These are phyloP conservation scores for Soucietia sequanensis DNA, from an alignment of 805 yeast species.

Conservation along the genomic window DNA sequence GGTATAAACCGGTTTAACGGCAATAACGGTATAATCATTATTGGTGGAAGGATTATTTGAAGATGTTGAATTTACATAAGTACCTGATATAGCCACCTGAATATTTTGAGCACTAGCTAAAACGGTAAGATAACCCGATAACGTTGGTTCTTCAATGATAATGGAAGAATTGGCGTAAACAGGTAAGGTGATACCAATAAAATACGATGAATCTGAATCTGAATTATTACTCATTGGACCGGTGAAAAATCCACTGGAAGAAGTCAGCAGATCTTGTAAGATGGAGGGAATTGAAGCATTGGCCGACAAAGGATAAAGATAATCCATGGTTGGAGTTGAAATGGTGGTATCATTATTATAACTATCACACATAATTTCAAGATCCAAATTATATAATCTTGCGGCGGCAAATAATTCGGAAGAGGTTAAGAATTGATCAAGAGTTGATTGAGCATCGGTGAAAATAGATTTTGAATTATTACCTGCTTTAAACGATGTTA, in stretches of 20 bases:
- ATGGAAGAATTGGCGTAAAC: constrained; percentile 73
- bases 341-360: constrained; percentile 26
- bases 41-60: constrained; percentile 4
- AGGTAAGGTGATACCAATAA: constrained; percentile 77
- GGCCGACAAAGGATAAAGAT: constrained; percentile 51
- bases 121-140: constrained; percentile 72
- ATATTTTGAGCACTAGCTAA: constrained; percentile 34
- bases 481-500: constrained; percentile 69
- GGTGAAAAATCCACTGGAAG: constrained; percentile 36
- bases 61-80: constrained; percentile 9
- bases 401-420: constrained; percentile 64
- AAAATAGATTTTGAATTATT: constrained; percentile 51
- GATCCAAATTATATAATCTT: constrained; percentile 61
- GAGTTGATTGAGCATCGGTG: constrained; percentile 41
- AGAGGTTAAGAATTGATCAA: constrained; percentile 62
- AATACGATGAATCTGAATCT: constrained; percentile 35
- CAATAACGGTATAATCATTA: constrained; percentile 29
- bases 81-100: constrained; percentile 25
- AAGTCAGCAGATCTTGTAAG: constrained; percentile 43
- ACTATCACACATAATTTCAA: constrained; percentile 43
- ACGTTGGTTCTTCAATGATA: constrained; percentile 47
- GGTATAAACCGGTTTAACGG: constrained; percentile 32
- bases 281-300: constrained; percentile 45
- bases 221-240: constrained; percentile 60
- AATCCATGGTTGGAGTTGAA: constrained; percentile 26